phyloP scores from a whole-genome alignment of 805 yeast species.

The Spathaspora hagerdaliae region DNA sequence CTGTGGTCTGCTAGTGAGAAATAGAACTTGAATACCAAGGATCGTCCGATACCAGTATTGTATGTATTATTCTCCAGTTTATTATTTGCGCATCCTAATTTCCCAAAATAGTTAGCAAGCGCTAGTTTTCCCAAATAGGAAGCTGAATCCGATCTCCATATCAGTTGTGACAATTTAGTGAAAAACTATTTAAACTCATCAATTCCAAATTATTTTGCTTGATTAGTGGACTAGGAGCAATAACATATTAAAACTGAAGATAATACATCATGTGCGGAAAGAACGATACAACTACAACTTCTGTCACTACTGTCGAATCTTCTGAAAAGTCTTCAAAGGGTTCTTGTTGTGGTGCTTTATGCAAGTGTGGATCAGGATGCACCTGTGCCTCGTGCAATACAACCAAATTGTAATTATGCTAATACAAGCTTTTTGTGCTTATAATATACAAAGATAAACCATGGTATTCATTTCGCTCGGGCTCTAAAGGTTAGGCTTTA shows the following conservation, averaged over 20 bases:
- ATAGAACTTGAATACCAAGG: too few relatives aligned
- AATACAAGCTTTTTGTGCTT: too few relatives aligned
- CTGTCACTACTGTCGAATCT: constrained; percentile 9
- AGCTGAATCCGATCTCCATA: constrained; percentile 5
- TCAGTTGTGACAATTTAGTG: background rate
- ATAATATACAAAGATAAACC: too few relatives aligned
- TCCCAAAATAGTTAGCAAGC: too few relatives aligned
- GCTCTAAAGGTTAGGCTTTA: too few relatives aligned
- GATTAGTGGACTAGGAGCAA: too few relatives aligned
- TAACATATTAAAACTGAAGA: too few relatives aligned
- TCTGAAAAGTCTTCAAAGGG: background rate
- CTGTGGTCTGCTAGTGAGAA: too few relatives aligned
- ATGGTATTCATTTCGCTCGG: too few relatives aligned
- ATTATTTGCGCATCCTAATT: too few relatives aligned
- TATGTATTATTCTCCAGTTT: too few relatives aligned
- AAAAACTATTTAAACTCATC: background rate
- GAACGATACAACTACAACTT: constrained; percentile 9
- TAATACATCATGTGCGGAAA: constrained; percentile 19
- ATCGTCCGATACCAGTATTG: too few relatives aligned
- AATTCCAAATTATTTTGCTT: background rate
- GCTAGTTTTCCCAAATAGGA: constrained; percentile 6
- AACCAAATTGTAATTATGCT: constrained; percentile 27
- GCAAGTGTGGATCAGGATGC: constrained; percentile 41
- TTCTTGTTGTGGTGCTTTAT: constrained; percentile 32
- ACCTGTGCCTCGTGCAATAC: constrained; percentile 40